Evolutionary conservation across 192 early-diverging fungal species (phyloP).

Genomic region (Lobosporangium transversale): DNA sequence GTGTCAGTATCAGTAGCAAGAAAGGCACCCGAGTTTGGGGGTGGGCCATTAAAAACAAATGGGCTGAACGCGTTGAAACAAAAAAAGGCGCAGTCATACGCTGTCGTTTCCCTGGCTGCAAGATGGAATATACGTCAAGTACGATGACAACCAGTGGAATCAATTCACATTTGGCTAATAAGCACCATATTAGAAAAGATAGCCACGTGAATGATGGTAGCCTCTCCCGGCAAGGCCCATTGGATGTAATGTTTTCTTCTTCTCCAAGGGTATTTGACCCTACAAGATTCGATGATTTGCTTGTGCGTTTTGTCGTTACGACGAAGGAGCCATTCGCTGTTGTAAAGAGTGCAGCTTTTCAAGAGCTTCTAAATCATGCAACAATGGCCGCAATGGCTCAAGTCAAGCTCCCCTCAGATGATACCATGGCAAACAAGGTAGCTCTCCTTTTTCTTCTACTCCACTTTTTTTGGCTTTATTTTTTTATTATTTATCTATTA

Average conservation of each 20-base stretch:
- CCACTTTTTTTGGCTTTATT: background rate
- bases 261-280: background rate
- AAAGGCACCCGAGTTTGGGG: constrained; percentile 3
- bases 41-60: too few relatives aligned
- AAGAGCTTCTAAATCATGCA: constrained; percentile 20
- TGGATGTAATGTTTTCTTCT: constrained; percentile 10
- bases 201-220: constrained; percentile 20
- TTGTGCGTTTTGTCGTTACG: constrained; percentile 16
- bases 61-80: constrained; percentile 5
- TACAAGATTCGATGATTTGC: too few relatives aligned
- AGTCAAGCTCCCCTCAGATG: background rate
- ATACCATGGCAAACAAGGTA: background rate
- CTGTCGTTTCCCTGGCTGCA: constrained; percentile 23
- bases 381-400: constrained; percentile 10
- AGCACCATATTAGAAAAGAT: constrained; percentile 1
- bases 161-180: constrained; percentile 5
- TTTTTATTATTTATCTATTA: too few relatives aligned
- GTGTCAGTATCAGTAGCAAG: background rate
- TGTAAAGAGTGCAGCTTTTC: constrained; percentile 9
- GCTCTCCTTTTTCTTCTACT: background rate
- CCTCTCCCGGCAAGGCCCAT: constrained; percentile 13
- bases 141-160: constrained; percentile 18
- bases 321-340: constrained; percentile 21
- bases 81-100: background rate
- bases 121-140: background rate